Base-by-base conservation (phyloP, 2,329 filamentous ascomycete genomes). In the Corinectria fuckeliana region DNA sequence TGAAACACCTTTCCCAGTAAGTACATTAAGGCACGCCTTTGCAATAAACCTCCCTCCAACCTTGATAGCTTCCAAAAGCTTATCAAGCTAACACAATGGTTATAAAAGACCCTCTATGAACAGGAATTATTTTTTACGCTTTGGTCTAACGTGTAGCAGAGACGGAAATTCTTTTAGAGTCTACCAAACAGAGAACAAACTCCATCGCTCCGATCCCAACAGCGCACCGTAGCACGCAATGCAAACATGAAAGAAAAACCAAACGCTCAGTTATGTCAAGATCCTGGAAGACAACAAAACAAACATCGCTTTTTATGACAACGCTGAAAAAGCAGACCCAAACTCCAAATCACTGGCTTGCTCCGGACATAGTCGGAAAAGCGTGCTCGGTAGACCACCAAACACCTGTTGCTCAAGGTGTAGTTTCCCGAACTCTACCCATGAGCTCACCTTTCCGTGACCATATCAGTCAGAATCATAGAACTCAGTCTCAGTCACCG, bases 401-500 rank as follows among this genome's bases (percentile, higher is more conserved):
- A 5, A 47, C 21, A 28, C 7, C 25, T 50, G 4, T 11, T 26
- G 18, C 8, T 10, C 23, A 32, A 42, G 14, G 44, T 48, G 41
- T 20, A 38, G 6, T 16, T 41, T 30, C 38, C 23, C 42, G 16
- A 32, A 30, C 38, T 7, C 23, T 20, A 25, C 3, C 28, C 41
- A 38, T 49, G 41, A 50, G 18, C 18, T 55, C n/a, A 36, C 20
- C 41, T 32, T 39, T 26, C 20, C 41, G 23, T 39, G 21, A 20
- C 13, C 14, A 20, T 18, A 48, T 51, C 41, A 65, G 39, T 70
- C 56, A 26, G 68, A 70, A 41, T 69, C 71, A 44, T 69, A 67
- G 34, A 66, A 72, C 61, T 70, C 70, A 36, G 72, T 69, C 68
- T 77, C 75, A 59, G 74, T 64, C 16, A 70, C 62, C 9, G 67